A percentile compares a stretch with the other conserved stretches of the same genome.
Evolutionary conservation across 352 stramenopile species (phyloP).

Genomic region (Phytophthora chlamydospora): DNA sequence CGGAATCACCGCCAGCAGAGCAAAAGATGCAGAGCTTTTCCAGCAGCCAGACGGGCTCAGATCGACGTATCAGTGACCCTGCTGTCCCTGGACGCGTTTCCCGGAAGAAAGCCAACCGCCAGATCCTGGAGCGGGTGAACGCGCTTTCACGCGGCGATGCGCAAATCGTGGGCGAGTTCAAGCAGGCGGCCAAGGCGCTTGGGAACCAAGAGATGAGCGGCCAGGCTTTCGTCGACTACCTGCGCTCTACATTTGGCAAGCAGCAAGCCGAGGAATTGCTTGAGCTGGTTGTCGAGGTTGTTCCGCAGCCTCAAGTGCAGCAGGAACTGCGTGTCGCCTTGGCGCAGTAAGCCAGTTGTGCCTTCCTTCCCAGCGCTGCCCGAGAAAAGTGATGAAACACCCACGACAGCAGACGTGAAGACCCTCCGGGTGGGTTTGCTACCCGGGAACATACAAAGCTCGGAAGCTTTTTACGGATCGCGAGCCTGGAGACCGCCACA

Average conservation of each 20-base stretch:
- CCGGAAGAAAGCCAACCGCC: conserved; percentile 67
- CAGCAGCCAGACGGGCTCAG: conserved; percentile 27
- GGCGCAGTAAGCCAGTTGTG: conserved; percentile 31
- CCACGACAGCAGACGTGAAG: neutral
- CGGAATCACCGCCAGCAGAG: conserved; percentile 30
- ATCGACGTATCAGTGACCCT: conserved; percentile 24
- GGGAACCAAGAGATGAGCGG: conserved; percentile 76
- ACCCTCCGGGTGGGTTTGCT: no score
- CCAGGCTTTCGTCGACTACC: conserved; percentile 62
- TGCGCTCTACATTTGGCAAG: conserved; percentile 64
- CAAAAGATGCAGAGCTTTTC: conserved; percentile 45
- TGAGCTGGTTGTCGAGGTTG: conserved; percentile 64
- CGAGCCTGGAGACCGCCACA: neutral
- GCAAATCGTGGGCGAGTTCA: conserved; percentile 61
- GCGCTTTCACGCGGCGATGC: conserved; percentile 54
- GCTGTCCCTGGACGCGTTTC: conserved; percentile 35
- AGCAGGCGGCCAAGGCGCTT: conserved; percentile 69
- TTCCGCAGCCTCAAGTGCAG: conserved; percentile 66
- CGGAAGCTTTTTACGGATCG: conserved; percentile 5
- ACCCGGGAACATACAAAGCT: conserved; percentile 2
- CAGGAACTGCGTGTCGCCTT: conserved; percentile 62
- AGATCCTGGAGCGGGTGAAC: conserved; percentile 74
- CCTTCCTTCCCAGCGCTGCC: neutral
- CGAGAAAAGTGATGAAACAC: conserved; percentile 7
- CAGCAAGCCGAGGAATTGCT: conserved; percentile 63